Evolutionary conservation across 2,329 filamentous ascomycete genomes (phyloP), one percentile per base, ranked within the genome.

Genomic region (Colletotrichum neosansevieriae): DNA sequence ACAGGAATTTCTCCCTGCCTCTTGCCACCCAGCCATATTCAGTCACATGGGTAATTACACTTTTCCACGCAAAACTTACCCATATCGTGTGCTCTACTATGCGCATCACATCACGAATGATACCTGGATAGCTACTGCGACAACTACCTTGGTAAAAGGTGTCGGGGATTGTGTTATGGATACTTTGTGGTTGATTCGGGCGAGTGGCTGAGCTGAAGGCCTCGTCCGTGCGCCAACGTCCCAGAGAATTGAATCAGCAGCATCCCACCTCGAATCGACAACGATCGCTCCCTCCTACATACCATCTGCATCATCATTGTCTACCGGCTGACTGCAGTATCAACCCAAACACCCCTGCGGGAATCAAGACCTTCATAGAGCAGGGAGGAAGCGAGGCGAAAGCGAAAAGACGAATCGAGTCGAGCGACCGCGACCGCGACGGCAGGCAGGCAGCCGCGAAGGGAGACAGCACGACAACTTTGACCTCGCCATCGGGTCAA

Each of bases 141-240:
- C 24, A 24, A 24, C 24, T 24, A 24, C 24, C 29, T 7, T 9
- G 29, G 29, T 29, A 29, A 29, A 29, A 29, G 29, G 2, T 7
- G 29, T 29, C 2, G 36, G 36, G 36, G 36, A 9, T 24, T 24
- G 24, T 24, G 24, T 24, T 24, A 38, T 15, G 21, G 32, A 19
- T 36, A 32, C 19, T 32, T 38, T 38, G 3, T 15, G 9, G 36
- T 5, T 15, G 51, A 42, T 44, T 12, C 24, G 17, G 19, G 24
- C 19, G 4, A 40, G 49, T 66, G 56, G 62, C 66, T 69, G 17
- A 56, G 66, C 24, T 42, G 34, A 19, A 32, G 65, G 65, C 65
- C 61, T 36, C 62, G 40, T 40, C 49, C 4, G 32, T 54, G 49
- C 61, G 66, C 66, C 66, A 56, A 69, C 66, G 38, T 59, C 47